phyloP scores from a whole-genome alignment of 148 eudicot genomes.

The Amaranthus palmeri region DNA sequence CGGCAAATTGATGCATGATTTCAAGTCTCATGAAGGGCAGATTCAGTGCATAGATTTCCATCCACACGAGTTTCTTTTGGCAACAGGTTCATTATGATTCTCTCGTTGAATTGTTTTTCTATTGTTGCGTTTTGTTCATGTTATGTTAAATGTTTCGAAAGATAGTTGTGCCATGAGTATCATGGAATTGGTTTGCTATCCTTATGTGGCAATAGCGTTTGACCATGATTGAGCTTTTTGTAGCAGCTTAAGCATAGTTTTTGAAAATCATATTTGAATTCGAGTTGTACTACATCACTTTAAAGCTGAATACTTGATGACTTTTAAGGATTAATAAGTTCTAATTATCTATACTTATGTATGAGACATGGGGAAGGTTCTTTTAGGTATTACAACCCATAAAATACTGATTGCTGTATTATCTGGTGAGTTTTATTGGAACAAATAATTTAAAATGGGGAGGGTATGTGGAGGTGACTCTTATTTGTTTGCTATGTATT shows the following conservation, averaged over 20 bases:
- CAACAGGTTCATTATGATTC: slow-evolving; percentile 63
- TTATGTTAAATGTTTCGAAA: not conserved
- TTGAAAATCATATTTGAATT: not conserved
- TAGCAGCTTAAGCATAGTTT: not conserved
- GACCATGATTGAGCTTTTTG: not conserved
- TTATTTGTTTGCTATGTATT: not conserved
- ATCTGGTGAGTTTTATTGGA: not conserved
- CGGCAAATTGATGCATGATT: slow-evolving; percentile 92
- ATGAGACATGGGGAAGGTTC: not conserved
- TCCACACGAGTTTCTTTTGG: slow-evolving; percentile 95
- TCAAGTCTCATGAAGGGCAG: slow-evolving; percentile 92
- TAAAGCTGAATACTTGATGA: not conserved
- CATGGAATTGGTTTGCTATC: not conserved
- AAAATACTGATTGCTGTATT: not conserved
- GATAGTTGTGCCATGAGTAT: slow-evolving; percentile 1
- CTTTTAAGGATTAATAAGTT: not conserved
- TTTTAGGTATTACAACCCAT: not conserved
- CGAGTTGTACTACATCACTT: not conserved
- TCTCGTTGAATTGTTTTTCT: not conserved
- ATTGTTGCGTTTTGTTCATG: slow-evolving; percentile 10
- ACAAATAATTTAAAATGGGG: not conserved
- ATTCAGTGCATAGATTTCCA: slow-evolving; percentile 95
- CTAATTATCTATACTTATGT: not conserved
- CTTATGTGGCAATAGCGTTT: slow-evolving; percentile 1
- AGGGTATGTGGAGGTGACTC: not conserved